phyloP scores from a whole-genome alignment of 495 filamentous ascomycete genomes.

The Hypomontagnella submonticulosa region DNA sequence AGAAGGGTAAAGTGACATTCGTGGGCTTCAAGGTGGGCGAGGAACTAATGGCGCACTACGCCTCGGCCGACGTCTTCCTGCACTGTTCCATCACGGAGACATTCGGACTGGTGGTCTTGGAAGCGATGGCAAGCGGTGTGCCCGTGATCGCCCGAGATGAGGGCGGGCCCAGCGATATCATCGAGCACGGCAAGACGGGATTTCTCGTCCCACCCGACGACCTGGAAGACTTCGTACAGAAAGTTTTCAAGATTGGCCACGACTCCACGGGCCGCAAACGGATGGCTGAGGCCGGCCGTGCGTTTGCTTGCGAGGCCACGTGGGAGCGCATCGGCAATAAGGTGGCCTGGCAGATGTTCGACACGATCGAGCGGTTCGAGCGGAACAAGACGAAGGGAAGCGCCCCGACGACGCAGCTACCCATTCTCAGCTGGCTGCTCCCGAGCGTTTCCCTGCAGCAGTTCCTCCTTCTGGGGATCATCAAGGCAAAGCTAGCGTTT shows the following conservation, averaged over 20 bases:
- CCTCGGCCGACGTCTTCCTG: conserved; percentile 69
- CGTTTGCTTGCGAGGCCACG: conserved; percentile 66
- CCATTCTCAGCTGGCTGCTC: conserved; percentile 43
- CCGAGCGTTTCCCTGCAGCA: conserved; percentile 30
- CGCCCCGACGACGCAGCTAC: conserved; percentile 20
- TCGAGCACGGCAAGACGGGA: conserved; percentile 64
- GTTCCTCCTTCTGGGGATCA: conserved; percentile 30
- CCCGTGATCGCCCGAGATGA: conserved; percentile 72
- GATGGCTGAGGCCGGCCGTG: conserved; percentile 56
- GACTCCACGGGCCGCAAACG: conserved; percentile 52
- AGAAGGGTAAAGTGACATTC: conserved; percentile 64
- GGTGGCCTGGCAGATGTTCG: conserved; percentile 67
- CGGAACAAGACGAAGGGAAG: conserved; percentile 14
- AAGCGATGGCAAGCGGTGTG: conserved; percentile 73
- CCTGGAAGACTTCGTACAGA: conserved; percentile 61
- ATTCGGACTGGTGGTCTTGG: conserved; percentile 72
- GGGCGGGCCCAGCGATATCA: conserved; percentile 71
- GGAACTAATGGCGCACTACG: conserved; percentile 66
- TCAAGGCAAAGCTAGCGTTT: conserved; percentile 47
- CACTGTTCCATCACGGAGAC: conserved; percentile 75
- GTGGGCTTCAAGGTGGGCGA: conserved; percentile 67
- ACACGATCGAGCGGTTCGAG: conserved; percentile 58
- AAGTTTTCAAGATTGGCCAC: conserved; percentile 53
- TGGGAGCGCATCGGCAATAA: conserved; percentile 74
- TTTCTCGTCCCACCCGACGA: conserved; percentile 67